Base-by-base conservation (phyloP, 2,329 filamentous ascomycete genomes). In the Ceratocystis cacaofunesta region DNA sequence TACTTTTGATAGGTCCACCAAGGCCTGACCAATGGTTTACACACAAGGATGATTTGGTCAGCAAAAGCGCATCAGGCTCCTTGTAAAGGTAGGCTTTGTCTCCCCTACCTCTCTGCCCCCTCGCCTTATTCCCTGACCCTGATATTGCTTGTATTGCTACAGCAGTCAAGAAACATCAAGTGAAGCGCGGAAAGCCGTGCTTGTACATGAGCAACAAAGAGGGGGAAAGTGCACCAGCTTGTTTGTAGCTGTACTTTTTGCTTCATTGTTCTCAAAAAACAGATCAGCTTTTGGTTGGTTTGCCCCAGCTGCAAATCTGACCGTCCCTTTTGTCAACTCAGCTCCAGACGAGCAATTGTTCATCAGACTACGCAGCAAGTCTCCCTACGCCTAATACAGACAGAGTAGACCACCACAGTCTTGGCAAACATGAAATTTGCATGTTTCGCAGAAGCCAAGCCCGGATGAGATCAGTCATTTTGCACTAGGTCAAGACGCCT, bases 1-100 rank as follows among this genome's bases (percentile, higher is more conserved):
- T 58, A 58, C 55, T 58, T 58, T 32, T 58, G 25, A 32, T 58
- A 32, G 32, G 55, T 58, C 30, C 55, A 58, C 28, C 55, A 58
- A 36, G 4, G 3, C 25, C 17, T 5, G 15, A 7, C 32, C 25
- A 36, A 36, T 12, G 25, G n/a, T 17, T 28, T 58, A 30, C 28
- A 58, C 32, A 30, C 55, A 58, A 58, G 55, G 28, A 15, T 19
- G 55, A n/a, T 19, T 25, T 58, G 55, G 10, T 32, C 25, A 12
- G 32, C 55, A 58, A 58, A 15, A n/a, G 30, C 32, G n/a, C 28
- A 58, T 6, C 28, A 58, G n/a, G 10, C 30, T n/a, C 55, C 50
- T 30, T 58, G 55, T 30, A 58, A 10, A 58, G n/a, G 55, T 12
- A 58, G 4, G 15, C 22, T 12, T 25, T 6, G 15, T 57, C 12